These are phyloP conservation scores for Cyclocybe aegerita DNA, from an alignment of 768 basidiomycete genomes.

Conservation along the genomic window DNA sequence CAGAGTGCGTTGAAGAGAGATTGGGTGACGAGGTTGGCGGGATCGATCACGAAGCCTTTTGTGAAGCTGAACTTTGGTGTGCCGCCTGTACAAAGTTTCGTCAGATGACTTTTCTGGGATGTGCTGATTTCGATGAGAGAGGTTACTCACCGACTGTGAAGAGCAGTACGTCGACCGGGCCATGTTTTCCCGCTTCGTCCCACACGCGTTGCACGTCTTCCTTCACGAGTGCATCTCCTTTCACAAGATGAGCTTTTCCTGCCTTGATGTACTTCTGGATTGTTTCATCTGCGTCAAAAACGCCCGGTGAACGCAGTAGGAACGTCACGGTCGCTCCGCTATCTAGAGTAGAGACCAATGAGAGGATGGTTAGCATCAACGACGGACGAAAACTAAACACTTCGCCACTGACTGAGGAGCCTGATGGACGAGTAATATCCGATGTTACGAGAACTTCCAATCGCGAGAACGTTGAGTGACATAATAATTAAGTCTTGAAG, in stretches of 20 bases:
- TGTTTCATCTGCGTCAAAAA: conserved; percentile 49
- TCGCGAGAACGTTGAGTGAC: conserved; percentile 34
- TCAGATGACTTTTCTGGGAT: neutral
- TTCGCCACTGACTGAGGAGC: conserved; percentile 29
- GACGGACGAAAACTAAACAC: neutral
- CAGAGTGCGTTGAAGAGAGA: conserved; percentile 53
- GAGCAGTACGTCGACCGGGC: conserved; percentile 49
- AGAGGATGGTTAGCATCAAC: neutral
- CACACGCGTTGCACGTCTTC: conserved; percentile 51
- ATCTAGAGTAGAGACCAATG: conserved; percentile 28
- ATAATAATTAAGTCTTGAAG: neutral
- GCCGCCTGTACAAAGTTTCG: conserved; percentile 11
- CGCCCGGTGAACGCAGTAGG: conserved; percentile 46
- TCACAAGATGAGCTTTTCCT: conserved; percentile 50
- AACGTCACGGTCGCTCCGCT: conserved; percentile 60
- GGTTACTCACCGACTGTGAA: conserved; percentile 55
- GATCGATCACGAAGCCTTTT: conserved; percentile 47
- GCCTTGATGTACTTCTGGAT: conserved; percentile 47
- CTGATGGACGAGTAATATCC: conserved; percentile 46
- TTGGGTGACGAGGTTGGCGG: conserved; percentile 55
- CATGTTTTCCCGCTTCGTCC: conserved; percentile 37
- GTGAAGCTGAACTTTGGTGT: conserved; percentile 22
- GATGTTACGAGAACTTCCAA: conserved; percentile 53
- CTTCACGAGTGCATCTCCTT: conserved; percentile 56
- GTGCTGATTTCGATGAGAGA: neutral